These are phyloP conservation scores for Rhizophagus clarus DNA, from an alignment of 192 early-diverging fungal species.

Conservation along the genomic window DNA sequence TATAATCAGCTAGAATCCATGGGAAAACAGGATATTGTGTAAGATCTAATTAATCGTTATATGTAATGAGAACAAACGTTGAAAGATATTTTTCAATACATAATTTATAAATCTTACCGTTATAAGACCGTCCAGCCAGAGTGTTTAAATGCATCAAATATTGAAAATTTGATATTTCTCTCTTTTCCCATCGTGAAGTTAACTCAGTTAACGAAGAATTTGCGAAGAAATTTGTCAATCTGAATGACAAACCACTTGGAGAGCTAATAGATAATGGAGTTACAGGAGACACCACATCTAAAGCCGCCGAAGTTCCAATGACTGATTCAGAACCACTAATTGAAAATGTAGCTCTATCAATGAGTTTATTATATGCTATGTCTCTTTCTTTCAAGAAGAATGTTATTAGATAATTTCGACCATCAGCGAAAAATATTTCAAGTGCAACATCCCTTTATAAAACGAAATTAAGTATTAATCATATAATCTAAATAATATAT, in stretches of 20 bases:
- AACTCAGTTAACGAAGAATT: constrained; percentile 65
- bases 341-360: constrained; percentile 52
- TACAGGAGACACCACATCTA: constrained; percentile 45
- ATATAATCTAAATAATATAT: not conserved
- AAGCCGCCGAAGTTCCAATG: constrained; percentile 40
- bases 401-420: constrained; percentile 74
- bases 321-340: constrained; percentile 51
- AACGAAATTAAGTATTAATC: not conserved
- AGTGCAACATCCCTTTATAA: constrained; percentile 67
- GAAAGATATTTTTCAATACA: constrained; percentile 21
- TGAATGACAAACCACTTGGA: constrained; percentile 38
- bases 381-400: constrained; percentile 67
- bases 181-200: constrained; percentile 79
- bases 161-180: constrained; percentile 94
- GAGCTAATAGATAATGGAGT: constrained; percentile 26
- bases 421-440: constrained; percentile 81
- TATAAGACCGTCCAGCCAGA: constrained; percentile 79
- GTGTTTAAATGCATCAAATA: constrained; percentile 95
- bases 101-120: constrained; percentile 35
- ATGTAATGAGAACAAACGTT: constrained; percentile 29
- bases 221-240: constrained; percentile 64
- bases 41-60: constrained; percentile 63
- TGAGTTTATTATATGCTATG: constrained; percentile 62
- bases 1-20: constrained; percentile 86
- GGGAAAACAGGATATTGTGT: constrained; percentile 98